These are phyloP conservation scores for Cystobasidium slooffiae DNA, from an alignment of 1,284 basidiomycete species.

Conservation along the genomic window DNA sequence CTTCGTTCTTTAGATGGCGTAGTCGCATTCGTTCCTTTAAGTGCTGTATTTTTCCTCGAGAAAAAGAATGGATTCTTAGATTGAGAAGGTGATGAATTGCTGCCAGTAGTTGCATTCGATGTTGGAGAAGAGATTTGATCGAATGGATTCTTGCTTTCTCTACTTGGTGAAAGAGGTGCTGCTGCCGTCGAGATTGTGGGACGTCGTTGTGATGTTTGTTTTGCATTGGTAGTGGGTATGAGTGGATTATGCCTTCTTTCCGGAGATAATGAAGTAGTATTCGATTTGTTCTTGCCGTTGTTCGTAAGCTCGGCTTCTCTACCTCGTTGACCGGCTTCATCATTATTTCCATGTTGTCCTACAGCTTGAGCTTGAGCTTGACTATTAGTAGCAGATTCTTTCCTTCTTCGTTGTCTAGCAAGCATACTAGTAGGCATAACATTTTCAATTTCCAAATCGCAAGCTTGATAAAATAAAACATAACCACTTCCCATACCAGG, in stretches of 20 bases:
- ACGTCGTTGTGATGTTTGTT: background rate
- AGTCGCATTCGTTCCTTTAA: background rate
- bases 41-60: slow-evolving; percentile 9
- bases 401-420: background rate
- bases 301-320: too few relatives aligned
- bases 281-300: too few relatives aligned
- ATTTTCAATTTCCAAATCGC: slow-evolving; percentile 61
- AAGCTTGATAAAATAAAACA: slow-evolving; percentile 95
- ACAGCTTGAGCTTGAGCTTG: background rate
- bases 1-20: background rate
- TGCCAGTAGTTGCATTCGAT: background rate
- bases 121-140: background rate
- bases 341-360: background rate
- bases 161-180: slow-evolving; percentile 11
- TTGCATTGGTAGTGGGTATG: background rate
- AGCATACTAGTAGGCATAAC: slow-evolving; percentile 19
- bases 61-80: slow-evolving; percentile 20
- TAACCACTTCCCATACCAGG: slow-evolving; percentile 81
- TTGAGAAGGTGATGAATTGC: slow-evolving; percentile 2
- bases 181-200: background rate
- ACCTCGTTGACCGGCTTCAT: too few relatives aligned
- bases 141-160: slow-evolving; percentile 18
- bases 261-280: background rate
- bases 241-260: background rate
- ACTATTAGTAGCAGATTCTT: background rate